A percentile compares a stretch with the other conserved stretches of the same genome.
Conservation (phyloP, 441 rosid genomes). For the Populus hybrid region DNA sequence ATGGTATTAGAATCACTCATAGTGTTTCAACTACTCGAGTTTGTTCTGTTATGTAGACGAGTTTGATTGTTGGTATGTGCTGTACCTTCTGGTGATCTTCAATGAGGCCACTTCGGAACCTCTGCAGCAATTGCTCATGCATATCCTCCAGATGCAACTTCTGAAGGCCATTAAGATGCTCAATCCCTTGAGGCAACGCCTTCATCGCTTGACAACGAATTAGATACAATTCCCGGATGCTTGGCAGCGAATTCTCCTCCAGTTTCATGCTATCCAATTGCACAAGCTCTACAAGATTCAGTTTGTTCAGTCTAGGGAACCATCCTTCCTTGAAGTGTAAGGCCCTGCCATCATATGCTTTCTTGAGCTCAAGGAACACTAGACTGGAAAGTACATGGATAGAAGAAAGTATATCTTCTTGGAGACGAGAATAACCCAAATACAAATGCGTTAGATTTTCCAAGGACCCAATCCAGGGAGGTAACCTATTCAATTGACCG, state of each 20-base stretch:
- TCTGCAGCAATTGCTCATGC: constrained; percentile 16
- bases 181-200: constrained; percentile 19
- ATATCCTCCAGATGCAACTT: constrained; percentile 28
- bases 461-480: constrained; percentile 23
- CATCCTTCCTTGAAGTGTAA: constrained; percentile 33
- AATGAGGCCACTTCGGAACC: not conserved
- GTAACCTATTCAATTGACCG: constrained; percentile 23
- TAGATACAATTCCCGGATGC: constrained; percentile 26
- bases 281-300: constrained; percentile 16
- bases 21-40: constrained; percentile 20
- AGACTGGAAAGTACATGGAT: constrained; percentile 35
- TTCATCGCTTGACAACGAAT: constrained; percentile 23
- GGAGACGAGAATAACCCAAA: too few species aligned
- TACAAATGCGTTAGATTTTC: constrained; percentile 25
- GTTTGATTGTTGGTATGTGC: constrained; percentile 22
- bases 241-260: constrained; percentile 24
- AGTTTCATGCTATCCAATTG: constrained; percentile 11
- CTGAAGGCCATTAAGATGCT: constrained; percentile 22
- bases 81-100: constrained; percentile 18
- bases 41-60: constrained; percentile 14
- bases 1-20: not conserved
- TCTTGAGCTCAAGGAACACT: constrained; percentile 35
- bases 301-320: constrained; percentile 33
- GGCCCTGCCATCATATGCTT: constrained; percentile 30
- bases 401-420: constrained; percentile 29